Base-by-base conservation (phyloP, 2,329 filamentous ascomycete genomes). In the Scytalidium lignicola region DNA sequence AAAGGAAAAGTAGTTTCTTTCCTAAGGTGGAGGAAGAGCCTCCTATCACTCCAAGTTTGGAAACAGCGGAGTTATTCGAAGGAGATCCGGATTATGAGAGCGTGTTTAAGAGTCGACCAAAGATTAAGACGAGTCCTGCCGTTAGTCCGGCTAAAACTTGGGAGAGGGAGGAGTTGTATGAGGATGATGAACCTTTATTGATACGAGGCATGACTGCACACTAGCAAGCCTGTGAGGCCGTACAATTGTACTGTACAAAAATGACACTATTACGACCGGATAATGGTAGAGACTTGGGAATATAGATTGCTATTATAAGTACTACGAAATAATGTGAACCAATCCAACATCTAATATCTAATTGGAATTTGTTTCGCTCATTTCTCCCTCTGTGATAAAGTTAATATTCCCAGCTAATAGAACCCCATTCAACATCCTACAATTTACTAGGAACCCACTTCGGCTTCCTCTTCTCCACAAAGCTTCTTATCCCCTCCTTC, bases 41-140 rank as follows among this genome's bases (percentile, higher is more conserved):
- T 23, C 44, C 54, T 12, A 45, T 54, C 55, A 51, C 46, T 48
- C 67, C 58, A 17, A 55, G 56, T n/a, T 47, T 59, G 6, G 59
- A 58, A 45, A 48, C 52, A 15, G 51, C 58, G 28, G 61, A 62
- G 55, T 69, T 95, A 39, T 83, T 95, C 49, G 67, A 69, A 40
- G 66, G 58, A 22, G 76, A 76, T 15, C 77, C 78, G 3, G 89
- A 95, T 52, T 87, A 90, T 65, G 85, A 87, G 51, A 86, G 85
- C 21, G 85, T 96, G 1, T 96, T 96, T 65, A 88, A 85, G 68
- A 91, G 88, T 55, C 71, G 91, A 55, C 91, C 91, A 0, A 86
- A 83, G 66, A 82, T 96, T 56, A 84, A 85, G 55, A 80, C 80
- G 10, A 95, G 90, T 64, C 90, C 90, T 1, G 56, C 56, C 37